Evolutionary conservation across 2,329 filamentous ascomycete species (phyloP), one percentile per base, ranked within the genome.

Genomic region (Coniochaeta pulveracea): DNA sequence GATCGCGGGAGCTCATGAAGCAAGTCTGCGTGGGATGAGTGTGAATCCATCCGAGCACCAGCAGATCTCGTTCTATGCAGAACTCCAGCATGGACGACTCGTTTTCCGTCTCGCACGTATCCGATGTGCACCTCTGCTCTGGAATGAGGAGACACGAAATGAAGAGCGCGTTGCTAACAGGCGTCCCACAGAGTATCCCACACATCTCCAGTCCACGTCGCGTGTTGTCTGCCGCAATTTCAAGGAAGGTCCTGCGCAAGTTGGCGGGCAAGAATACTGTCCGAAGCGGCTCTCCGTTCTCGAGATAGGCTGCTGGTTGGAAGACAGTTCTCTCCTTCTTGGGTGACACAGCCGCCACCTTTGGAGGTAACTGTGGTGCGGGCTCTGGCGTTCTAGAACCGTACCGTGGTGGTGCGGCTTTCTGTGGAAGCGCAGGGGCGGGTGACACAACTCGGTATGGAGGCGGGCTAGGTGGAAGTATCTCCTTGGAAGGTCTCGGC

Each of bases 1-100:
- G 53, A 51, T 98, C 91, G 32, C 89, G 69, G 31, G 82, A 91
- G 52, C 85, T 94, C 84, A 98, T 93, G 54, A 98, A 98, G 56
- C 91, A 98, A 0, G 85, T 93, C 59, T 98, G 91, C 0, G 81
- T 85, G 0, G 91, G 91, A 54, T 98, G 91, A 0, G 91, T 98
- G 52, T 98, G 91, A 40, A 98, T 98, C 91, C 91, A 98, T 24
- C 89, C 89, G 5, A 94, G 69, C 34, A 93, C 76, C 55, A 94
- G 73, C 22, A 96, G 58, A 39, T 93, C 83, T 48, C 93, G 75
- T 5, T 67, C 69, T 46, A 91, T 83, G 50, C 88, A 93, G 53
- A 89, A 95, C 36, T 94, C 85, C 45, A 95, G 88, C 18, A 95
- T 68, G 1, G 76, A 75, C 19, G 73, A 72, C 54, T 93, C 86